Conservation (phyloP, 768 basidiomycete genomes). For the Serendipita vermifera region DNA sequence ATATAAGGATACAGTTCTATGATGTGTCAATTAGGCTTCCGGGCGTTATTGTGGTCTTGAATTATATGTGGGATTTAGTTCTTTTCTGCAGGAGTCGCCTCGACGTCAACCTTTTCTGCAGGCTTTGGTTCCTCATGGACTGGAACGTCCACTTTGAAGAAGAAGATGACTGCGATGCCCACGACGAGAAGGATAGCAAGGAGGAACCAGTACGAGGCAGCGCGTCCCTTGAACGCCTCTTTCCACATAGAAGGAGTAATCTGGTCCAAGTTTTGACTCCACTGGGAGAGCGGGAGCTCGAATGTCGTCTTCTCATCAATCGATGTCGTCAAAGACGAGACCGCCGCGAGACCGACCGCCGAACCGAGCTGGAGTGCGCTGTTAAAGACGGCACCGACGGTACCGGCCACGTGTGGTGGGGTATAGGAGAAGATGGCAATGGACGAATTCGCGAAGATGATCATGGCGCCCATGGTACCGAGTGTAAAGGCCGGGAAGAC, state of each 20-base stretch:
- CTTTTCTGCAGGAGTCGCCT: too few species aligned
- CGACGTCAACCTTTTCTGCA: background rate
- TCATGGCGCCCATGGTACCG: slow-evolving; percentile 34
- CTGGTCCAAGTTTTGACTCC: background rate
- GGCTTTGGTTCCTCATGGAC: background rate
- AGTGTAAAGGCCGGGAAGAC: slow-evolving; percentile 39
- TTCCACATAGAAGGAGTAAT: background rate
- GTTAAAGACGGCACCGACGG: slow-evolving; percentile 44
- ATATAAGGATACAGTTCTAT: too few species aligned
- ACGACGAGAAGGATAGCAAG: slow-evolving; percentile 7
- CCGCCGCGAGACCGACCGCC: slow-evolving; percentile 37
- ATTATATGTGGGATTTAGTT: too few species aligned
- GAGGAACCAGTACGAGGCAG: slow-evolving; percentile 12
- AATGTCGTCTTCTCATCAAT: slow-evolving; percentile 22
- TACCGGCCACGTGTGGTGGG: slow-evolving; percentile 38
- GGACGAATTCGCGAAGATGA: slow-evolving; percentile 37
- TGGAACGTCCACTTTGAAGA: slow-evolving; percentile 4
- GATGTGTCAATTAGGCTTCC: too few species aligned
- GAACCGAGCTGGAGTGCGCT: slow-evolving; percentile 40
- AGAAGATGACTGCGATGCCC: slow-evolving; percentile 1
- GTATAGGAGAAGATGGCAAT: slow-evolving; percentile 39
- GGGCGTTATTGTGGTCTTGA: too few species aligned
- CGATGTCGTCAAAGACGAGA: slow-evolving; percentile 37
- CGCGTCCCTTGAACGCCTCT: slow-evolving; percentile 7
- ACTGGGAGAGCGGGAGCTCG: background rate